Evolutionary conservation across 1,284 basidiomycete genomes (phyloP), one percentile per base, ranked within the genome.

Genomic region (Irpex sp.): DNA sequence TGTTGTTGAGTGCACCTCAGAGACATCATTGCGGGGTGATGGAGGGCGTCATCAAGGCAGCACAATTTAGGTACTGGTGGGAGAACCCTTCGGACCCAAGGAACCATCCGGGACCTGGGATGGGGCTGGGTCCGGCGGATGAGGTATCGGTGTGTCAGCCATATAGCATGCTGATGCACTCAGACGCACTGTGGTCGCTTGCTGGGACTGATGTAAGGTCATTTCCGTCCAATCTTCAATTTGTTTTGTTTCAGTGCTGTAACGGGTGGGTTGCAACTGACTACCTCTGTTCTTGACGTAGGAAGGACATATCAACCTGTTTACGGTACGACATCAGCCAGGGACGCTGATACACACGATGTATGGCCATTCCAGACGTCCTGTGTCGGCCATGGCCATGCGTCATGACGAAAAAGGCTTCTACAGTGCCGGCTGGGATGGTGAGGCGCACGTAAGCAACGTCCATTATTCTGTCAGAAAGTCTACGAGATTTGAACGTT

Each of bases 401-500:
- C 83, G 89, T 62, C 84, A 90, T 63, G 87, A 92, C 59, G 94
- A 98, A 72, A 92, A 89, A 68, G 85, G 89, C 0, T 86, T 96
- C 66, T 88, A 96, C 68, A 96, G 93, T 70, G 96, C 94, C 4
- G 92, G 95, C 1, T 98, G 96, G 96, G 97, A 99, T 73, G 91
- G 94, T 3, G 88, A 92, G 65, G 90, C 95, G 3, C 81, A 89
- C 62, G 96, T 96, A 74, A 75, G 92, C 82, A 49, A n/a, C 46
- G 47, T 57, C 17, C 61, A 33, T 4, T 50, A 57, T 58, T n/a
- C 46, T 59, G 19, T 15, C 37, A 43, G 35, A 63, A 59, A 61
- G 31, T 58, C 56, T 37, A 57, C 63, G 57, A 63, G 39, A 58
- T 43, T 31, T 50, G 19, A n/a, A 11, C 43, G 43, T 9, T 65